Conservation (phyloP, 2,329 filamentous ascomycete genomes). For the Huntiella abstrusa region DNA sequence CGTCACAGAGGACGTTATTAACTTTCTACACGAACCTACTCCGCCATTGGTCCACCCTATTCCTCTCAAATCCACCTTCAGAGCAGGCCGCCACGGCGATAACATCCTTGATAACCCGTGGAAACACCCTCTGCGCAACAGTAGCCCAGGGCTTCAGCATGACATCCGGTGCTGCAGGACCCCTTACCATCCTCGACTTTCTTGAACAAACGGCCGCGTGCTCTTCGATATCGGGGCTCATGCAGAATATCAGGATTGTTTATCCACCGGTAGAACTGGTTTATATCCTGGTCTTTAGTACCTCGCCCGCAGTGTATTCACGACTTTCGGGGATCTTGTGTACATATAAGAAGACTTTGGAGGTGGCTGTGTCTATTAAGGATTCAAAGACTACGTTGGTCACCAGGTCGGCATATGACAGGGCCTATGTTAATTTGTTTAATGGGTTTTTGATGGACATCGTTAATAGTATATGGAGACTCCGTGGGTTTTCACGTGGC, state of each 20-base stretch:
- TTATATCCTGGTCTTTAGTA: constrained; percentile 51
- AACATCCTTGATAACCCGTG: constrained; percentile 26
- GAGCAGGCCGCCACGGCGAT: constrained; percentile 14
- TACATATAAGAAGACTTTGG: constrained; percentile 55
- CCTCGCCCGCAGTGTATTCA: constrained; percentile 43
- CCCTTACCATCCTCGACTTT: constrained; percentile 48
- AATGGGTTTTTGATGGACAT: constrained; percentile 78
- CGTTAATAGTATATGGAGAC: constrained; percentile 68
- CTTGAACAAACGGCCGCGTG: constrained; percentile 43
- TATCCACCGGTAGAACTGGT: constrained; percentile 49
- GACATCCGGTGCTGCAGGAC: constrained; percentile 19
- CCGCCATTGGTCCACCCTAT: constrained; percentile 33
- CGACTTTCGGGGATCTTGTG: constrained; percentile 52
- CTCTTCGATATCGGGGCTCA: constrained; percentile 31
- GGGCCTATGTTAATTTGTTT: constrained; percentile 46
- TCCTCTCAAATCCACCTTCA: constrained; percentile 21
- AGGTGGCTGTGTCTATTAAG: constrained; percentile 20
- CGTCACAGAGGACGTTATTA: constrained; percentile 38
- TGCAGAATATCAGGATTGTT: constrained; percentile 41
- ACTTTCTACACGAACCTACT: constrained; percentile 49
- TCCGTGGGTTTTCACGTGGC: constrained; percentile 45
- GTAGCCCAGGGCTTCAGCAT: constrained; percentile 33
- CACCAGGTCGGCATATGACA: constrained; percentile 31
- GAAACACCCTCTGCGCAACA: constrained; percentile 38
- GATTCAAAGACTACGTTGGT: constrained; percentile 23